Conservation (phyloP, 768 basidiomycete genomes). For the Russula virescens region DNA sequence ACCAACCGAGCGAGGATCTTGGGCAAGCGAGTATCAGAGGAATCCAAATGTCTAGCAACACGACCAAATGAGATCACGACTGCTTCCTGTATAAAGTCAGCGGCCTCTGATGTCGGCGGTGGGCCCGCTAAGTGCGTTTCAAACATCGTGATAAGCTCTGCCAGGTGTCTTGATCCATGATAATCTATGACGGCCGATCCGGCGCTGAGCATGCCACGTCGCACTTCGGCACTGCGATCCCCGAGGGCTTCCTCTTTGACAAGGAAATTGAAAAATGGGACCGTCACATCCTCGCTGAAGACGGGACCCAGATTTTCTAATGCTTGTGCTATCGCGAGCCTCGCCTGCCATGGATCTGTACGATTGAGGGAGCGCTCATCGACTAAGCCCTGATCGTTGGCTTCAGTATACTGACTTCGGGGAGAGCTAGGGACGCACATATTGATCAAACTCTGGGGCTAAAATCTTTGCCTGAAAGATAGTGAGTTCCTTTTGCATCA, state of each 20-base stretch:
- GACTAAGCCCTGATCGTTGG: constrained; percentile 72
- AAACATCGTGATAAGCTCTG: constrained; percentile 73
- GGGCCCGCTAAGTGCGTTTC: constrained; percentile 60
- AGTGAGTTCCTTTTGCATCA: neutral
- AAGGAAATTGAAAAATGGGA: constrained; percentile 76
- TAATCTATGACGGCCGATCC: constrained; percentile 77
- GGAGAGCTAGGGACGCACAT: constrained; percentile 44
- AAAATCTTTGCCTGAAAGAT: constrained; percentile 66
- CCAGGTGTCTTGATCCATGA: constrained; percentile 67
- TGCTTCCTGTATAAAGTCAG: constrained; percentile 89
- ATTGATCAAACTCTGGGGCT: constrained; percentile 90
- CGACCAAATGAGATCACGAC: constrained; percentile 93
- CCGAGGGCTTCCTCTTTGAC: constrained; percentile 84
- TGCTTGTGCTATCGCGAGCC: constrained; percentile 65
- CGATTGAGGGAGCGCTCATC: constrained; percentile 82
- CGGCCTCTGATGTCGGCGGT: constrained; percentile 55
- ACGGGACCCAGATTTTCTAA: constrained; percentile 63
- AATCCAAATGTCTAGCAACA: constrained; percentile 79
- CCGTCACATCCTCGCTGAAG: constrained; percentile 57
- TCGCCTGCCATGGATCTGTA: constrained; percentile 81
- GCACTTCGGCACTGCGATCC: constrained; percentile 75
- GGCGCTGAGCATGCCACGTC: constrained; percentile 82
- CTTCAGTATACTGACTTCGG: constrained; percentile 3
- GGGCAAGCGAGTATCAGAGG: constrained; percentile 71
- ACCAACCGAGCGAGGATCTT: constrained; percentile 79